A percentile compares a stretch with the other conserved stretches of the same genome.
Conservation (phyloP, 169 alveolate genomes). For the Babesia ovis region DNA sequence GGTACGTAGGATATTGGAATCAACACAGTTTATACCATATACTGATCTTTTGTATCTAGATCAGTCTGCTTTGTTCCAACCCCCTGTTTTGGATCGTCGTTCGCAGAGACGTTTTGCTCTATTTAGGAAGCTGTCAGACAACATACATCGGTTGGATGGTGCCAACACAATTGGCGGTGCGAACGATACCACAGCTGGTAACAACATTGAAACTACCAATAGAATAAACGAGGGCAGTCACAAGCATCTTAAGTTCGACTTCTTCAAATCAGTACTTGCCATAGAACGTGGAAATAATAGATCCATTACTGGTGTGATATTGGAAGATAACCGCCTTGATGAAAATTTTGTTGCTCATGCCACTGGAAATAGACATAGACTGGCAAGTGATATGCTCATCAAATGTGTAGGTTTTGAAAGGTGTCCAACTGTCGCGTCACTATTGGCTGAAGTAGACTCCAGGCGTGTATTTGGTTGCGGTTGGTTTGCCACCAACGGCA, state of each 20-base stretch:
- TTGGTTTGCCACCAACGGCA: constrained; percentile 51
- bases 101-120: constrained; percentile 1
- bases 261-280: background rate
- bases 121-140: background rate
- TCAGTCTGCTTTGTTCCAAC: background rate
- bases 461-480: constrained; percentile 48
- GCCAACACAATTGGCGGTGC: background rate
- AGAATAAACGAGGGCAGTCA: background rate
- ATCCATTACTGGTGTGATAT: background rate
- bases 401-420: constrained; percentile 50
- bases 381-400: constrained; percentile 22
- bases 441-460: constrained; percentile 21
- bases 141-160: background rate
- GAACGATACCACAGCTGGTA: background rate
- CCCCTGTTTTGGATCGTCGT: constrained; percentile 5
- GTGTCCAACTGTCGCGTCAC: background rate
- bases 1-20: constrained; percentile 14
- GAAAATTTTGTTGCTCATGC: background rate
- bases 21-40: constrained; percentile 4
- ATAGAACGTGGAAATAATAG: background rate
- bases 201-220: background rate
- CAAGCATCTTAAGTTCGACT: background rate
- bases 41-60: background rate
- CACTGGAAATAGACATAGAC: background rate
- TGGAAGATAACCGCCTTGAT: constrained; percentile 6